Evolutionary conservation across 2,329 filamentous ascomycete genomes (phyloP).

Genomic region (Fusarium caatingaense): DNA sequence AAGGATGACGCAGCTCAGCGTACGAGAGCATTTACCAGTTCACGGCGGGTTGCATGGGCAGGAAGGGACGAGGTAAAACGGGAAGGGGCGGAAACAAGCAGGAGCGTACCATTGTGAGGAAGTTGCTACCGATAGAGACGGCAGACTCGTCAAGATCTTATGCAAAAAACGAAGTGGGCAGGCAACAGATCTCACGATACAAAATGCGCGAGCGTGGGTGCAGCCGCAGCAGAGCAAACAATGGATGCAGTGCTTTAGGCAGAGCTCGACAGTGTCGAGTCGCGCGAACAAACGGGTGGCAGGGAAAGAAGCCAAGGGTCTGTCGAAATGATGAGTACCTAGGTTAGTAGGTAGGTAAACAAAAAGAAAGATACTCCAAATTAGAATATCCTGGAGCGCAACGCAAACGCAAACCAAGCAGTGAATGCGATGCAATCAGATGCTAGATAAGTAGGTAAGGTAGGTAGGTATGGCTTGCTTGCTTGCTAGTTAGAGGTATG

Average conservation of each 20-base stretch:
- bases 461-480: background rate
- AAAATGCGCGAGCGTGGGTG: constrained; percentile 26
- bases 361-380: constrained; percentile 34
- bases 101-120: constrained; percentile 42
- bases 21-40: constrained; percentile 25
- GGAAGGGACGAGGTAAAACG: constrained; percentile 22
- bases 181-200: constrained; percentile 25
- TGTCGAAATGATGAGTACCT: constrained; percentile 1
- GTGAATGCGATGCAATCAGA: constrained; percentile 29
- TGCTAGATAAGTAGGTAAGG: constrained; percentile 26
- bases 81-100: constrained; percentile 13
- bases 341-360: background rate
- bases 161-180: background rate
- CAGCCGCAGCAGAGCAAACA: constrained; percentile 12
- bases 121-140: constrained; percentile 22
- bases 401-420: constrained; percentile 17
- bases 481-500: constrained; percentile 16
- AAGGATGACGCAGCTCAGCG: constrained; percentile 40
- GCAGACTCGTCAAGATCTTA: constrained; percentile 4
- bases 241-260: constrained; percentile 21
- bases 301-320: constrained; percentile 3
- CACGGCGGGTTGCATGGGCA: constrained; percentile 36
- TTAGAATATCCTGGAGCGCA: constrained; percentile 17
- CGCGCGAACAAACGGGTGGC: constrained; percentile 8
- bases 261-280: constrained; percentile 36